These are phyloP conservation scores for Durio zibethinus DNA, from an alignment of 345 rosid species.

Conservation along the genomic window DNA sequence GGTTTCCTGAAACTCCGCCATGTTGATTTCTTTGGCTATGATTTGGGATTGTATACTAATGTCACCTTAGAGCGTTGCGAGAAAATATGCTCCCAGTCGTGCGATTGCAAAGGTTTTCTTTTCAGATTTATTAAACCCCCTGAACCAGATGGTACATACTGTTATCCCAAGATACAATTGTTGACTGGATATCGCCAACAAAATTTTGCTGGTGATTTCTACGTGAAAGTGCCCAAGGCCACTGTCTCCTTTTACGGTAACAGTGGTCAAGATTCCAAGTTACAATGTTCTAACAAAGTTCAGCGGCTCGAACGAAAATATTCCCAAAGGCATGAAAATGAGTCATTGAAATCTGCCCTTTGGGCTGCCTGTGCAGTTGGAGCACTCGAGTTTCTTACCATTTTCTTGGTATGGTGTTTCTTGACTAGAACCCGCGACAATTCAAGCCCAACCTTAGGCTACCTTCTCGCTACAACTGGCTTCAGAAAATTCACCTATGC, in stretches of 20 bases:
- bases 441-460: neutral
- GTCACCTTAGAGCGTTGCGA: conserved; percentile 22
- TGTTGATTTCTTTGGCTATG: conserved; percentile 38
- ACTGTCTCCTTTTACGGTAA: neutral
- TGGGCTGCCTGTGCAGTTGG: neutral
- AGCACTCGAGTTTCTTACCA: neutral
- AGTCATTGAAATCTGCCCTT: neutral
- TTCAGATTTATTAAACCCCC: conserved; percentile 8
- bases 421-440: neutral
- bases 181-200: conserved; percentile 18
- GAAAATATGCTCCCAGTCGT: conserved; percentile 20
- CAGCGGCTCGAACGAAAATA: conserved; percentile 5
- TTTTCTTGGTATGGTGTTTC: neutral
- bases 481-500: conserved; percentile 25
- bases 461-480: conserved; percentile 19
- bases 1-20: conserved; percentile 19
- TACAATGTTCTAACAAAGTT: conserved; percentile 11
- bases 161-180: conserved; percentile 25
- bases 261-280: conserved; percentile 21
- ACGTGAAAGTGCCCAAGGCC: conserved; percentile 22
- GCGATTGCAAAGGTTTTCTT: conserved; percentile 31
- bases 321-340: neutral
- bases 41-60: neutral
- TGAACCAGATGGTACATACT: neutral
- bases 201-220: conserved; percentile 14